phyloP scores from a whole-genome alignment of 139 green algal species.

The Volvox reticuliferus region DNA sequence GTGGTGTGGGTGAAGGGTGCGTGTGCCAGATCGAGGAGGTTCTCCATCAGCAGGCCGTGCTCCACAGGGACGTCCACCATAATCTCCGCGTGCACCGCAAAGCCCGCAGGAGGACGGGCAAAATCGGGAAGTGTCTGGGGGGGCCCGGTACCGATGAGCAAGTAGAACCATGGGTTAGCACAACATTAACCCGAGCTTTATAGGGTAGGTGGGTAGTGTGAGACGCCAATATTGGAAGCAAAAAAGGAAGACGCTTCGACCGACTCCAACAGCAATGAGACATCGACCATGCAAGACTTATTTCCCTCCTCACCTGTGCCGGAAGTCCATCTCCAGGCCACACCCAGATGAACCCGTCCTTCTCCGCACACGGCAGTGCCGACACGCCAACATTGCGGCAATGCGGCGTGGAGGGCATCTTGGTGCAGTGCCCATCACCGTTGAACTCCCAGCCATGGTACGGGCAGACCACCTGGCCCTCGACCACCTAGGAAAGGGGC shows the following conservation, averaged over 20 bases:
- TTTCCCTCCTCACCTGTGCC: constrained; percentile 33
- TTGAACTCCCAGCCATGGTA: constrained; percentile 95
- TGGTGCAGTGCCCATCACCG: constrained; percentile 82
- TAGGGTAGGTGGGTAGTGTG: too few relatives aligned
- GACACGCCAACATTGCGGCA: constrained; percentile 84
- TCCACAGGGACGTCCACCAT: constrained; percentile 97
- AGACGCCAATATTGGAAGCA: too few relatives aligned
- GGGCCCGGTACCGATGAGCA: neutral
- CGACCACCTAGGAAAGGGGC: constrained; percentile 1
- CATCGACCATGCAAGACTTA: too few relatives aligned
- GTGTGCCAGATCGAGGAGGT: constrained; percentile 98
- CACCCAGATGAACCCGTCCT: constrained; percentile 96
- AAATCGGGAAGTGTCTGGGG: constrained; percentile 65
- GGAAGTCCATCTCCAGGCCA: constrained; percentile 82
- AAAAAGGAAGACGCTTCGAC: too few relatives aligned
- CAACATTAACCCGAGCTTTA: too few relatives aligned
- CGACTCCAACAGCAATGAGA: too few relatives aligned
- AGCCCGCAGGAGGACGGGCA: constrained; percentile 77
- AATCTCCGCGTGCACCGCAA: constrained; percentile 90
- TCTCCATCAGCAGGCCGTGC: constrained; percentile 98
- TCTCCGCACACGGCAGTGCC: constrained; percentile 85
- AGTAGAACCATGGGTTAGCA: too few relatives aligned
- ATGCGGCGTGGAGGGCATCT: constrained; percentile 92
- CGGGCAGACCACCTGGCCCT: constrained; percentile 79
- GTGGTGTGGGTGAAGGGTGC: constrained; percentile 98